Evolutionary conservation across 306 rosid species (phyloP), one percentile per base, ranked within the genome.

Genomic region (Dalbergia oliveri): DNA sequence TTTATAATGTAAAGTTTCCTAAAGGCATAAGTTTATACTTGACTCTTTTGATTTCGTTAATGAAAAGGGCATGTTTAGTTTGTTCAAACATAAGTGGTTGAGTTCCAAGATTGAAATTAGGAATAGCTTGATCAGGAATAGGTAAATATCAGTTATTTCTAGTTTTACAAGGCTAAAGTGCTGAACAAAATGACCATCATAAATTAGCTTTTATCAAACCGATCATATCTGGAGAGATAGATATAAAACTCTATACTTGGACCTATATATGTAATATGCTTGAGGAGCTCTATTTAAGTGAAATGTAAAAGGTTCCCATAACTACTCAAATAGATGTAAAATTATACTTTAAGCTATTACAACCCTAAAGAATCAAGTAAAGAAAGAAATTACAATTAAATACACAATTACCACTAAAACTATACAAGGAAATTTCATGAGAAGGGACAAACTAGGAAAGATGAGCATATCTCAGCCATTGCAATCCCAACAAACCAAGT

Each of bases 381-480:
- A 47, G 53, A 11, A 47, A 47, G 53, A 47, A 47, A 47, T 12
- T 47, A 12, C 53, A 47, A 12, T 11, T 47, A 47, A 47, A 47
- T 47, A 47, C 4, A 37, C 15, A 3, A 11, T 60, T 16, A 19
- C 62, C 33, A 56, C 21, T 39, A 53, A 60, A 31, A 9, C 18
- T 6, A 15, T 4, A 62, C 6, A 35, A 35, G n/a, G 5, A 73
- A 41, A 68, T 5, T 47, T 15, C 1, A 18, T 16, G 73, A 57
- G 63, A 59, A 79, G 78, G 76, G 26, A 79, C 89, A 18, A 79
- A 91, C 98, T 51, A 94, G 97, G 81, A 93, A 93, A 5, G 98
- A 93, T 35, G 98, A 93, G 79, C 98, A 93, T 66, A 93, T 93
- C 88, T 93, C 97, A 66, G 93, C 93, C 98, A 93, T 90, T 13